phyloP scores from a whole-genome alignment of 2,329 filamentous ascomycete species.

The Phialocephala sp. region DNA sequence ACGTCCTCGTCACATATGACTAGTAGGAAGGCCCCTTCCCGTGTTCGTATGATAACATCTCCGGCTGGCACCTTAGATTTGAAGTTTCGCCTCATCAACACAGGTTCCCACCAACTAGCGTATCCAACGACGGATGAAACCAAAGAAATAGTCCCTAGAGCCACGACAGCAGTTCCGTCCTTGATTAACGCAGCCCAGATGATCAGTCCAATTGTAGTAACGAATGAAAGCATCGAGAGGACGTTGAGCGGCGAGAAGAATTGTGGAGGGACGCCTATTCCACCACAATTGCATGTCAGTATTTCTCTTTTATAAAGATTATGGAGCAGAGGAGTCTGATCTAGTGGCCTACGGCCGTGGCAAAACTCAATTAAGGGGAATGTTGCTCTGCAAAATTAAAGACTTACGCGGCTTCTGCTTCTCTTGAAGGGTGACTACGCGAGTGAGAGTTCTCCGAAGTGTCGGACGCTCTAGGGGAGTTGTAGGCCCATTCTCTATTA shows the following conservation, averaged over 20 bases:
- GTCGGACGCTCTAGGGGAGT: slow-evolving; percentile 20
- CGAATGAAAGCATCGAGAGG: slow-evolving; percentile 56
- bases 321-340: too few species aligned
- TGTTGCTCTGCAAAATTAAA: too few species aligned
- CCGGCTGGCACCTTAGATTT: slow-evolving; percentile 54
- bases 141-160: slow-evolving; percentile 57
- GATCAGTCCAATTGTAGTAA: slow-evolving; percentile 56
- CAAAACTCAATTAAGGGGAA: too few species aligned
- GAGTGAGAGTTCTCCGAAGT: slow-evolving; percentile 30
- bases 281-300: too few species aligned
- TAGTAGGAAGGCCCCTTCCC: slow-evolving; percentile 64
- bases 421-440: slow-evolving; percentile 31
- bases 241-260: slow-evolving; percentile 59
- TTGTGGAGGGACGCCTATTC: slow-evolving; percentile 51
- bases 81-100: slow-evolving; percentile 57
- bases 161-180: slow-evolving; percentile 58
- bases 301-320: too few species aligned
- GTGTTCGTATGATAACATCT: slow-evolving; percentile 66
- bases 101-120: slow-evolving; percentile 62
- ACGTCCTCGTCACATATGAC: slow-evolving; percentile 64
- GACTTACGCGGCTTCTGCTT: slow-evolving; percentile 47
- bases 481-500: slow-evolving; percentile 25
- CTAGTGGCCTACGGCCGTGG: too few species aligned
- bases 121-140: slow-evolving; percentile 47
- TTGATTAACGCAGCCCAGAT: slow-evolving; percentile 48